A percentile compares a stretch with the other conserved stretches of the same genome.
Evolutionary conservation across 768 basidiomycete species (phyloP).

Genomic region (Lactarius indigo): DNA sequence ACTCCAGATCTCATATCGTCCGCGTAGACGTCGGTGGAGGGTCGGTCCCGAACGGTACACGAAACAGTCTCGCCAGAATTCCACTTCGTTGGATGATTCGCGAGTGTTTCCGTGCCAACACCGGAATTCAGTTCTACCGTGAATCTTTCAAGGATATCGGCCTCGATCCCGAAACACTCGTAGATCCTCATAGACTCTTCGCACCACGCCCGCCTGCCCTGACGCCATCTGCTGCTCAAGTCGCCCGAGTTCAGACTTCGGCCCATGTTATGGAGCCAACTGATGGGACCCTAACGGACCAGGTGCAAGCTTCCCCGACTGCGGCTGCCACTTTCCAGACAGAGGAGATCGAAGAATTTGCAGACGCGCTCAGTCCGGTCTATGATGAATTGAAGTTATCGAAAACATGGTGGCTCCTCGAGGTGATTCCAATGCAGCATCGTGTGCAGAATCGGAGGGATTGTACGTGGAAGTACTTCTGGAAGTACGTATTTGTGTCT

Average conservation of each 20-base stretch:
- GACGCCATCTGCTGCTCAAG: neutral
- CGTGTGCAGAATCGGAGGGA: neutral
- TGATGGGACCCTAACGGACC: conserved; percentile 24
- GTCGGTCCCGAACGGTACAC: conserved; percentile 52
- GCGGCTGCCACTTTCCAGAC: conserved; percentile 32
- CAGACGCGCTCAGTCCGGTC: conserved; percentile 48
- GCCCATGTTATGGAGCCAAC: conserved; percentile 9
- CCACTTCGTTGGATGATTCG: conserved; percentile 59
- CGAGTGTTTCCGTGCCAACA: conserved; percentile 46
- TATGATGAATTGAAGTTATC: conserved; percentile 56
- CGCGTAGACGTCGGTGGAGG: conserved; percentile 70
- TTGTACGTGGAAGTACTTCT: neutral
- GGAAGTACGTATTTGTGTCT: conserved; percentile 2
- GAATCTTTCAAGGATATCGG: conserved; percentile 33
- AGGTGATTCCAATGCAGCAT: conserved; percentile 36
- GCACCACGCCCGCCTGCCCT: conserved; percentile 23
- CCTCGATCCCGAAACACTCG: conserved; percentile 29
- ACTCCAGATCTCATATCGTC: neutral
- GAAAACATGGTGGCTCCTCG: conserved; percentile 63
- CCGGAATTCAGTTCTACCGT: conserved; percentile 40
- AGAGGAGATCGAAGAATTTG: conserved; percentile 61
- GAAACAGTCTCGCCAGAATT: conserved; percentile 63
- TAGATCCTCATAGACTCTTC: conserved; percentile 24
- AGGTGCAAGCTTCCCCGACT: conserved; percentile 17
- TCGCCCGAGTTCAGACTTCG: neutral